Evolutionary conservation across 2,329 filamentous ascomycete genomes (phyloP).

Genomic region (Camptophora hylomeconis): DNA sequence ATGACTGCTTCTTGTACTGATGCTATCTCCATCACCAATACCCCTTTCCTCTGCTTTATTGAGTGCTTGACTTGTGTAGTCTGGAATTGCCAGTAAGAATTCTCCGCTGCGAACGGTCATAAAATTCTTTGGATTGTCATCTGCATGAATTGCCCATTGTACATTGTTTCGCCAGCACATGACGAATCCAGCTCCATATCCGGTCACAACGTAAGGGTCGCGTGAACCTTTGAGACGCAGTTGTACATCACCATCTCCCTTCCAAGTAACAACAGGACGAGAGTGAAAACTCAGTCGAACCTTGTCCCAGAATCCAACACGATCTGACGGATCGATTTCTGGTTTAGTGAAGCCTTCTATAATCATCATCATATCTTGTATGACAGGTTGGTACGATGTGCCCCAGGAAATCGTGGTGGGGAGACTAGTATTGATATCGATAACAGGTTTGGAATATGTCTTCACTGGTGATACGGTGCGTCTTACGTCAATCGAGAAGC

Average conservation of each 20-base stretch:
- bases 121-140: conserved; percentile 80
- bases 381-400: conserved; percentile 90
- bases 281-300: conserved; percentile 91
- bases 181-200: conserved; percentile 83
- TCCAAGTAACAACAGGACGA: conserved; percentile 77
- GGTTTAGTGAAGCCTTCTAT: conserved; percentile 96
- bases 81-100: conserved; percentile 86
- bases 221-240: conserved; percentile 79
- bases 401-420: conserved; percentile 95
- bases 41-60: conserved; percentile 36
- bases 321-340: conserved; percentile 82
- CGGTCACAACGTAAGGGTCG: conserved; percentile 86
- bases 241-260: conserved; percentile 89
- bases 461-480: conserved; percentile 91
- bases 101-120: conserved; percentile 94
- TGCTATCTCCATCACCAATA: conserved; percentile 42
- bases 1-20: conserved; percentile 49
- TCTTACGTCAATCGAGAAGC: conserved; percentile 74
- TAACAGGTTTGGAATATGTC: conserved; percentile 80
- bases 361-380: conserved; percentile 99
- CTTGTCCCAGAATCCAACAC: conserved; percentile 98
- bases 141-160: conserved; percentile 68
- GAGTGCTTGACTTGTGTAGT: conserved; percentile 78
- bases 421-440: conserved; percentile 86
- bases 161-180: conserved; percentile 99